Percentiles rank a stretch among this genome's conserved stretches.
These are phyloP conservation scores for Saitozyma sp. DNA, from an alignment of 768 basidiomycete species.

Conservation along the genomic window DNA sequence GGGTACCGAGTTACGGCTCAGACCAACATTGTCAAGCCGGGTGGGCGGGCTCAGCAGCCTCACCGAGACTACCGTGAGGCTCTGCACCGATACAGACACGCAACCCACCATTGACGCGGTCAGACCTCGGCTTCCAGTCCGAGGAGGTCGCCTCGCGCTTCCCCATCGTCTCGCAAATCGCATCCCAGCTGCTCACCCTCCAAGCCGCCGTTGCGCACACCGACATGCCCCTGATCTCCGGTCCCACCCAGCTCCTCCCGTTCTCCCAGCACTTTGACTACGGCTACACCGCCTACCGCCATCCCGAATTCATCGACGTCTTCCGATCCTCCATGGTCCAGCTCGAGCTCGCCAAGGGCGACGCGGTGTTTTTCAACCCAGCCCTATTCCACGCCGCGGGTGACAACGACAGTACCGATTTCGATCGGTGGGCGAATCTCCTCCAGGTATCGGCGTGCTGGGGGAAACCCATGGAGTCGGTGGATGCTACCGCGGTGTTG, in stretches of 20 bases:
- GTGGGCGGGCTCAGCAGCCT: slow-evolving; percentile 4
- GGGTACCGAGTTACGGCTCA: slow-evolving; percentile 22
- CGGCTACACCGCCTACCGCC: slow-evolving; percentile 16
- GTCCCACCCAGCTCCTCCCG: slow-evolving; percentile 23
- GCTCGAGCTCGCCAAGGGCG: slow-evolving; percentile 14
- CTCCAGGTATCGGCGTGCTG: slow-evolving; percentile 13
- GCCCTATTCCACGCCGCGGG: slow-evolving; percentile 19
- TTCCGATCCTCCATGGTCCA: slow-evolving; percentile 11
- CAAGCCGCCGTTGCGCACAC: slow-evolving; percentile 28
- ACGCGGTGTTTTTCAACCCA: slow-evolving; percentile 29
- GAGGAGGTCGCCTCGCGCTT: background rate
- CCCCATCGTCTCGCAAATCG: slow-evolving; percentile 18
- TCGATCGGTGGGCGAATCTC: slow-evolving; percentile 8
- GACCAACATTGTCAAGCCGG: slow-evolving; percentile 8
- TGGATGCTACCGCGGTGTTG: no score
- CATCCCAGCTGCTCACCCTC: slow-evolving; percentile 16
- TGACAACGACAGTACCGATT: slow-evolving; percentile 6
- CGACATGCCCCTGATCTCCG: slow-evolving; percentile 17
- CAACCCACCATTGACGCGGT: background rate
- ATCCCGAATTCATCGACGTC: slow-evolving; percentile 12
- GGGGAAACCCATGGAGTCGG: slow-evolving; percentile 12
- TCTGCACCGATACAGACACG: no score
- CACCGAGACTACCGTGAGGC: slow-evolving; percentile 28
- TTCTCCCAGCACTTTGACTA: slow-evolving; percentile 18
- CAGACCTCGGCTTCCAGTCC: slow-evolving; percentile 8